phyloP scores from a whole-genome alignment of 345 rosid species.

The Bretschneidera sinensis region DNA sequence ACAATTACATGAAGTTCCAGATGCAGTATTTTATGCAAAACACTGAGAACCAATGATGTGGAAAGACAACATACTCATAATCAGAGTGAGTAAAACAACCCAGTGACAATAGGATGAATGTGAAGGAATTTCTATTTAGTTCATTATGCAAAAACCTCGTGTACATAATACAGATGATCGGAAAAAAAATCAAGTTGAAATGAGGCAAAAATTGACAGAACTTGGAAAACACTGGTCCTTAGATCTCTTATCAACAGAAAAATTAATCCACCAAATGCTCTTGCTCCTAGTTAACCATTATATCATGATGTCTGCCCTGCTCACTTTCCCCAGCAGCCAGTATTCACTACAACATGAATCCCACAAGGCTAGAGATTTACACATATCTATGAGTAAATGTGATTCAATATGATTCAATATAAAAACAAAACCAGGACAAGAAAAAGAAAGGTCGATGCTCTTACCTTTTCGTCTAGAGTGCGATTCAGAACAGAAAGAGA shows the following conservation, averaged over 20 bases:
- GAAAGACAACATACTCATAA: no score
- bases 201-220: no score
- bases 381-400: background rate
- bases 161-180: no score
- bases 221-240: background rate
- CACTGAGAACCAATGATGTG: no score
- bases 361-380: background rate
- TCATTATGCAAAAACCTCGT: no score
- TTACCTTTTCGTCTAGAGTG: slow-evolving; percentile 63
- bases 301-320: background rate
- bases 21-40: no score
- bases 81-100: no score
- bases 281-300: background rate
- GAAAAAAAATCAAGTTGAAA: no score
- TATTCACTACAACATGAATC: background rate
- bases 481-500: slow-evolving; percentile 44
- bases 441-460: background rate
- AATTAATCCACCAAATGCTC: background rate
- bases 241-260: background rate
- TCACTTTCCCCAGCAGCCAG: background rate
- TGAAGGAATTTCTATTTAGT: no score
- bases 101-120: background rate
- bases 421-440: no score
- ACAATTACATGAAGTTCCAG: no score
- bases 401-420: no score